Evolutionary conservation across 768 basidiomycete species (phyloP), one percentile per base, ranked within the genome.

Genomic region (Crassisporium funariophilum): DNA sequence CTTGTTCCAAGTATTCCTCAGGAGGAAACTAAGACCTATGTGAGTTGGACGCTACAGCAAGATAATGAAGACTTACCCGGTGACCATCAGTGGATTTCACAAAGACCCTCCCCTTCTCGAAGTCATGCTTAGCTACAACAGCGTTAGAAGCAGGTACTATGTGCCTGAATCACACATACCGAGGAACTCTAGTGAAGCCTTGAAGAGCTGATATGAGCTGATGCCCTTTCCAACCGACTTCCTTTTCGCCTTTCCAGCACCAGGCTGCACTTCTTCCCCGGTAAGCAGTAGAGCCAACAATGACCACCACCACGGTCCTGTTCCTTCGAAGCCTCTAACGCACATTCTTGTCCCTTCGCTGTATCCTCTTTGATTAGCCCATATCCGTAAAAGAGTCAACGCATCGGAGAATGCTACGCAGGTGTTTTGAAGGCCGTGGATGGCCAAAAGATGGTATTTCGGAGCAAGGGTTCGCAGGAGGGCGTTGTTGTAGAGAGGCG

Each of bases 191-290:
- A 95, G 68, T 1, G 82, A 85, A 24, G 88, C 91, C 55, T 87
- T 81, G 64, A 98, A 87, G 21, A 95, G 73, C 61, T 95, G 93
- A 67, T 95, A 97, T 16, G 90, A 89, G 50, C 91, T 94, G 55
- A 98, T 62, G 2, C 92, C 89, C 46, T 77, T 81, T 4, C 91
- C 95, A 2, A 95, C 60, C 0, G 83, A 77, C 58, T 75, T 82
- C 44, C 82, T 72, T 42, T 70, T 68, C 60, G 29, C 56, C 47
- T 41, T 63, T 43, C 23, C 60, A 40, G 27, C 64, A 54, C 57
- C 63, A 2, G 58, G 64, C 12, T 61, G 58, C 0, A 66, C 54
- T 43, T 88, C 86, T 52, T 91, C 89, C 2, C 93, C 94, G 25
- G 71, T 66, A 46, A 91, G 64, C 29, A 90, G 57, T 31, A 83